A percentile compares a stretch with the other conserved stretches of the same genome.
phyloP scores from a whole-genome alignment of 2,329 filamentous ascomycete species.

The Periconia macrospinosa region DNA sequence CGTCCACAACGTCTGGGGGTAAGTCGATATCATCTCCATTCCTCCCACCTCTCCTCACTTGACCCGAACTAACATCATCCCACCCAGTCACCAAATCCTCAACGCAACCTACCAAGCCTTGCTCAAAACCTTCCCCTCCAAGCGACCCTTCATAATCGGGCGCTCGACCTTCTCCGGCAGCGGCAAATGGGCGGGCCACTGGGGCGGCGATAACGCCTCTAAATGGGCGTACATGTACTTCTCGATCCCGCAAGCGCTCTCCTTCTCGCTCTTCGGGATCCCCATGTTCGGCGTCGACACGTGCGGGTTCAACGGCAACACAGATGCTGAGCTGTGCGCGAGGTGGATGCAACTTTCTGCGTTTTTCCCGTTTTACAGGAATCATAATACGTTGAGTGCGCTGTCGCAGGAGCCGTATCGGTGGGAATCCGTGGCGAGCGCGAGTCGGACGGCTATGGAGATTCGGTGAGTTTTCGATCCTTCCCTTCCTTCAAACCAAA shows the following conservation, averaged over 20 bases:
- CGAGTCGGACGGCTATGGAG: slow-evolving; percentile 66
- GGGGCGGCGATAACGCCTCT: slow-evolving; percentile 73
- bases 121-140: slow-evolving; percentile 62
- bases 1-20: slow-evolving; percentile 71
- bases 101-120: slow-evolving; percentile 77
- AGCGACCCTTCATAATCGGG: slow-evolving; percentile 82
- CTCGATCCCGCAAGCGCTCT: slow-evolving; percentile 76
- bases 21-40: neutral
- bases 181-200: slow-evolving; percentile 77
- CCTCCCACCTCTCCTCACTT: neutral
- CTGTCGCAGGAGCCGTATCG: slow-evolving; percentile 70
- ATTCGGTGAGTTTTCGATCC: slow-evolving; percentile 56
- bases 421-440: slow-evolving; percentile 67
- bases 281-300: slow-evolving; percentile 69
- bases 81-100: slow-evolving; percentile 67
- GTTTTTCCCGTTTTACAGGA: slow-evolving; percentile 79
- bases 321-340: slow-evolving; percentile 69
- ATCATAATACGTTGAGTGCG: slow-evolving; percentile 68
- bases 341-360: slow-evolving; percentile 74
- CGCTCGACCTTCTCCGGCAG: slow-evolving; percentile 79
- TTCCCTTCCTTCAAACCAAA: neutral
- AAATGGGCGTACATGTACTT: slow-evolving; percentile 75
- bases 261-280: slow-evolving; percentile 73
- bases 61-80: neutral
- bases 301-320: slow-evolving; percentile 72